These are phyloP conservation scores for Rhypophila decipiens DNA, from an alignment of 495 filamentous ascomycete species.

Conservation along the genomic window DNA sequence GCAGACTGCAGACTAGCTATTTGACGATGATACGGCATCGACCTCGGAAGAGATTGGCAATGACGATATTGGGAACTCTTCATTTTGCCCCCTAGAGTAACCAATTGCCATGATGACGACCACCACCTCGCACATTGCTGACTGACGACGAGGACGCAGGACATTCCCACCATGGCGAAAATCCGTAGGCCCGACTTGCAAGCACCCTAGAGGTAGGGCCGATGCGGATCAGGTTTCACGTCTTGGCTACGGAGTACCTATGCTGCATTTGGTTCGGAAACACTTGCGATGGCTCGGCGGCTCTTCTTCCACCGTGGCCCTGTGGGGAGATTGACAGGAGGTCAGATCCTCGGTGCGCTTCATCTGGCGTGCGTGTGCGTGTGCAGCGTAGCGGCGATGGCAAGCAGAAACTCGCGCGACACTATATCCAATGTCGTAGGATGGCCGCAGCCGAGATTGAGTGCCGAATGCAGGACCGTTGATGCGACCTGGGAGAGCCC, in stretches of 20 bases:
- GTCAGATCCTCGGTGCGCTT: too few species aligned
- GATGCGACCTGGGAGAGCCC: not conserved
- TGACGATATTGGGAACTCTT: too few species aligned
- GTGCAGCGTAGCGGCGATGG: too few species aligned
- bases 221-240: not conserved
- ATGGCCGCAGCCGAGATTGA: not conserved
- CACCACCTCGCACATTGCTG: constrained; percentile 5
- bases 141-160: not conserved
- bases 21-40: too few species aligned
- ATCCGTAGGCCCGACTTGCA: not conserved
- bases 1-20: too few species aligned
- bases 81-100: too few species aligned
- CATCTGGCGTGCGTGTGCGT: too few species aligned
- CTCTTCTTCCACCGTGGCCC: not conserved
- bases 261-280: not conserved
- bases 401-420: not conserved
- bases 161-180: not conserved
- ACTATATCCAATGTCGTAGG: not conserved
- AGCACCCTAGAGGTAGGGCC: too few species aligned
- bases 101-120: too few species aligned
- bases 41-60: too few species aligned
- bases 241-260: not conserved
- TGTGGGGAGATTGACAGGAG: too few species aligned
- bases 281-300: not conserved
- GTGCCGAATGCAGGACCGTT: not conserved